phyloP scores from a whole-genome alignment of 257 asterid genomes.

The Henckelia pumila region DNA sequence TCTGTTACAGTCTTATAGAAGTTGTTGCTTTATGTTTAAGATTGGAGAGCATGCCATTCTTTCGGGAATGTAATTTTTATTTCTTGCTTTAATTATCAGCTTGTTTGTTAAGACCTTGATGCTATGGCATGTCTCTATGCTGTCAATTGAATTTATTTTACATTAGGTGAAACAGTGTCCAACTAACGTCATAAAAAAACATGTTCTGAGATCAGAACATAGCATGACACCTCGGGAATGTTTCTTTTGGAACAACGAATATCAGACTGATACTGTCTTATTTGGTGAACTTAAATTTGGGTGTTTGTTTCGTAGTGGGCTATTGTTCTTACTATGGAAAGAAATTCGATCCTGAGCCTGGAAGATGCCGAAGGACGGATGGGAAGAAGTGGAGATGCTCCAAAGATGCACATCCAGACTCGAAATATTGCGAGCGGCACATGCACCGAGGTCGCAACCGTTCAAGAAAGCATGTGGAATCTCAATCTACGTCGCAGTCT shows the following conservation, averaged over 20 bases:
- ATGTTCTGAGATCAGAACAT: too few species aligned
- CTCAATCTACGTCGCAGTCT: slow-evolving; percentile 80
- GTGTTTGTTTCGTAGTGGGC: slow-evolving; percentile 58
- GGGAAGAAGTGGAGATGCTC: slow-evolving; percentile 99
- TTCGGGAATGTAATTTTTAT: background rate
- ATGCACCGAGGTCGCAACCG: slow-evolving; percentile 99
- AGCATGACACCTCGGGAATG: background rate
- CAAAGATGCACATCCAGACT: slow-evolving; percentile 91
- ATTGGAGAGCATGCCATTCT: slow-evolving; percentile 12
- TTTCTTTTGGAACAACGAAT: background rate
- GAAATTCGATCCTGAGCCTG: slow-evolving; percentile 94
- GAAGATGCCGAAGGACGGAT: slow-evolving; percentile 97
- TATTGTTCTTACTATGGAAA: slow-evolving; percentile 90
- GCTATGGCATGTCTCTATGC: background rate
- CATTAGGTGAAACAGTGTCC: background rate
- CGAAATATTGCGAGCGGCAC: slow-evolving; percentile 99
- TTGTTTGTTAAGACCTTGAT: slow-evolving; percentile 1
- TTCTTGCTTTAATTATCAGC: background rate
- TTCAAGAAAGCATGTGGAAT: slow-evolving; percentile 99
- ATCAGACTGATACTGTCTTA: background rate
- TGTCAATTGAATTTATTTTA: background rate
- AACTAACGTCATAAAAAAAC: too few species aligned
- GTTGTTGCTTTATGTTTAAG: slow-evolving; percentile 8
- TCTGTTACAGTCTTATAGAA: background rate
- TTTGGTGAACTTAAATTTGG: slow-evolving; percentile 19